Conservation (phyloP, 768 basidiomycete genomes). For the Rhizopogon rudus region DNA sequence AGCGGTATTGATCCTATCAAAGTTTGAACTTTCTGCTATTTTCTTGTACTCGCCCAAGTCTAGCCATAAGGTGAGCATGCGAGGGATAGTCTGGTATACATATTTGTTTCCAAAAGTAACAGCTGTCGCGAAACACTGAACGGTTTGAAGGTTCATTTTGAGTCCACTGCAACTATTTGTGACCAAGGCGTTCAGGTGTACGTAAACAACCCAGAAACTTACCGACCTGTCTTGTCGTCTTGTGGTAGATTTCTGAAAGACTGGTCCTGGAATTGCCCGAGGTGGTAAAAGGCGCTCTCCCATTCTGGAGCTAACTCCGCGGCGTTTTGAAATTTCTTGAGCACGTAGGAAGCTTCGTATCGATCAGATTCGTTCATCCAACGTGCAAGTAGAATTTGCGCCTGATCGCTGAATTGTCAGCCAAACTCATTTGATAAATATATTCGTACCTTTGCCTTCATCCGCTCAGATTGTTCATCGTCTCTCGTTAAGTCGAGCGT, state of each 20-base stretch:
- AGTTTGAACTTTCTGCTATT: constrained; percentile 31
- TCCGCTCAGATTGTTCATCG: constrained; percentile 43
- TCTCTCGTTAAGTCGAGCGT: constrained; percentile 52
- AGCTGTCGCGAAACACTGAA: constrained; percentile 65
- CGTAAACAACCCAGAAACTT: not conserved
- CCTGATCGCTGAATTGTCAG: constrained; percentile 35
- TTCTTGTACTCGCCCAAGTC: constrained; percentile 67
- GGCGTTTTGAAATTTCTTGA: constrained; percentile 51
- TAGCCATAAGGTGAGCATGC: constrained; percentile 91
- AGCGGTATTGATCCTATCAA: constrained; percentile 50
- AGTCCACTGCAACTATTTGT: constrained; percentile 38
- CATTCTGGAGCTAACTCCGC: constrained; percentile 48
- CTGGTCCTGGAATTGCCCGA: constrained; percentile 86
- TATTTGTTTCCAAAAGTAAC: constrained; percentile 87
- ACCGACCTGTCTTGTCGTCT: constrained; percentile 52
- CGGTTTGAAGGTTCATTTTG: constrained; percentile 60
- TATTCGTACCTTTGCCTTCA: constrained; percentile 66
- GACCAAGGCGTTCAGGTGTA: not conserved
- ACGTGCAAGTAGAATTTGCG: constrained; percentile 74
- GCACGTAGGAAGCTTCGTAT: constrained; percentile 61
- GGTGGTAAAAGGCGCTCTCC: constrained; percentile 84
- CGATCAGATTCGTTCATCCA: constrained; percentile 93
- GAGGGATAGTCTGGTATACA: constrained; percentile 92
- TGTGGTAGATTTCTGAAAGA: constrained; percentile 52
- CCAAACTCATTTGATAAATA: not conserved